Base-by-base conservation (phyloP, 495 filamentous ascomycete genomes). In the Staphylotrichum longicolle region DNA sequence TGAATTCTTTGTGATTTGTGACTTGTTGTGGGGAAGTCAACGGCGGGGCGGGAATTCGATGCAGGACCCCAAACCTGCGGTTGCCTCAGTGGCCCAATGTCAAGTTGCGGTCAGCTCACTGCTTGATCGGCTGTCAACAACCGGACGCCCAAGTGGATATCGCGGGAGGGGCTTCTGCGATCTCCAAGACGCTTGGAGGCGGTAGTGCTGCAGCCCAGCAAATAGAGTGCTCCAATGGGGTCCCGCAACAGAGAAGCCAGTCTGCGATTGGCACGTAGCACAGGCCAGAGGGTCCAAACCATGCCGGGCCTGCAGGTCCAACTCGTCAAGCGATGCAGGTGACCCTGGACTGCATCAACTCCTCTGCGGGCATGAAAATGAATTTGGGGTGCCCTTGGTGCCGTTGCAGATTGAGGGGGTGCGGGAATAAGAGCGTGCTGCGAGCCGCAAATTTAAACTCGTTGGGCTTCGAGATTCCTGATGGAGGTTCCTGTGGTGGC, bases 51-150 rank as follows among this genome's bases (percentile, higher is more conserved):
- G 32, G 15, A 53, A 4, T 35, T 35, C n/a, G 30, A 50, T 49
- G 62, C 54, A 48, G 33, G 20, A 50, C 5, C 37, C 50, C 48
- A 53, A 60, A 63, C 60, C 58, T 49, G 50, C 59, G 44, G 58
- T 60, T 57, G 32, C 51, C 45, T 33, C 54, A 67, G 46, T 30
- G 56, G n/a, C 9, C 54, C 49, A 61, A 33, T 7, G 14, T 9
- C 50, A 27, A 66, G 55, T 66, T 66, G 63, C 63, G 63, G 63
- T 66, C 63, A 66, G 37, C 46, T 15, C 27, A 47, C 20, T 20
- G 47, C 40, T n/a, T n/a, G 49, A 58, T 50, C 54, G 60, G 50
- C 48, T 46, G 63, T 62, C 55, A 66, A 66, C 59, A 62, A 59
- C 55, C 50, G 40, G 57, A 12, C 12, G 12, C 44, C 61, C 54